phyloP scores from a whole-genome alignment of 495 filamentous ascomycete species.

The Darksidea phi region DNA sequence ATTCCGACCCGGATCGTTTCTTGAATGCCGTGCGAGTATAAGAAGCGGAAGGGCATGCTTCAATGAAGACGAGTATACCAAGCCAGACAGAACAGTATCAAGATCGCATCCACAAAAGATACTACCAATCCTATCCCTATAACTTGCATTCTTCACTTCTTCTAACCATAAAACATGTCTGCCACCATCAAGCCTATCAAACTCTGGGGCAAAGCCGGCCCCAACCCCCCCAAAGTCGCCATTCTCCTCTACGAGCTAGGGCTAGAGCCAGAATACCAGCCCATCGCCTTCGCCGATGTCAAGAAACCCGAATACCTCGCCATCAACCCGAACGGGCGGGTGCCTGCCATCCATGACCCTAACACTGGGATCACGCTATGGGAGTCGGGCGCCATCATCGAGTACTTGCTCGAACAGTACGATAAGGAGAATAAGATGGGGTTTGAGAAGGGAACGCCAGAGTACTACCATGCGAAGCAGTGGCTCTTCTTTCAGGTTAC shows the following conservation, averaged over 20 bases:
- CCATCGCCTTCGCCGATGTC: not conserved
- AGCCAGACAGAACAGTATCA: too few relatives aligned
- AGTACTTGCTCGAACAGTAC: slow-evolving; percentile 34
- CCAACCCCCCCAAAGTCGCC: slow-evolving; percentile 6
- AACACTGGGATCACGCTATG: slow-evolving; percentile 34
- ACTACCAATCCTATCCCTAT: too few relatives aligned
- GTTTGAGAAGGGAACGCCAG: slow-evolving; percentile 7
- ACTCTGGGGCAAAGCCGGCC: not conserved
- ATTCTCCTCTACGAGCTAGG: not conserved
- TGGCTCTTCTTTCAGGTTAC: slow-evolving; percentile 33
- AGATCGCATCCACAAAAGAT: too few relatives aligned
- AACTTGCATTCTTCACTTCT: too few relatives aligned
- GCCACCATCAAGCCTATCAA: slow-evolving; percentile 1
- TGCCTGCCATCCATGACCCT: slow-evolving; percentile 30
- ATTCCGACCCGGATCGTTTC: too few relatives aligned
- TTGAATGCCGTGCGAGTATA: too few relatives aligned
- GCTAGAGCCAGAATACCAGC: not conserved
- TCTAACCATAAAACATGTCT: not conserved
- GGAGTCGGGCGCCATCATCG: slow-evolving; percentile 37
- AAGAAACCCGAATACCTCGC: not conserved
- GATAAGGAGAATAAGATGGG: slow-evolving; percentile 26
- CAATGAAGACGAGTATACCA: too few relatives aligned
- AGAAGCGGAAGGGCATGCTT: too few relatives aligned
- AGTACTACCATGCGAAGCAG: slow-evolving; percentile 22
- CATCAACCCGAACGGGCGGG: slow-evolving; percentile 3